Evolutionary conservation across 139 green algal genomes (phyloP), one percentile per base, ranked within the genome.

Genomic region (Chlamydomonas urium): DNA sequence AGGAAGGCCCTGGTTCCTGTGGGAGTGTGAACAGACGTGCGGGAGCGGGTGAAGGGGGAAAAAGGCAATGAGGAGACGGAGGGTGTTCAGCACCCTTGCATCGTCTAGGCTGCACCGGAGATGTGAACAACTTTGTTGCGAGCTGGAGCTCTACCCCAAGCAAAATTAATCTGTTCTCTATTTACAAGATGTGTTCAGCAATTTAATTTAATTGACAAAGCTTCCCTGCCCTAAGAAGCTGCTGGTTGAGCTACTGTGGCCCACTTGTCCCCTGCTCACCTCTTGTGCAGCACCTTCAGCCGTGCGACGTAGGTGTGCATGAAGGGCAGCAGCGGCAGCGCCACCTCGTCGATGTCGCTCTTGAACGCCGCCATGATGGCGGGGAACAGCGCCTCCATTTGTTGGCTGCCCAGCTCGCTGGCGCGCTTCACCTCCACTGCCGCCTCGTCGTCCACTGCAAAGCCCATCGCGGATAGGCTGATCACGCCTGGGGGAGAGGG

Each of bases 241-340:
- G n/a, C n/a, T n/a, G n/a, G n/a, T n/a, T n/a, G n/a, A n/a, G n/a
- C n/a, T n/a, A n/a, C n/a, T n/a, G n/a, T n/a, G n/a, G n/a, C n/a
- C n/a, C n/a, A n/a, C n/a, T n/a, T n/a, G n/a, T n/a, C n/a, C 28
- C n/a, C n/a, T n/a, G n/a, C n/a, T 33, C 68, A 80, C 53, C 82
- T 60, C 53, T 90, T 89, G 24, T 82, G 71, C 38, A 86, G 74
- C 47, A 79, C 65, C 35, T 86, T 84, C 38, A 96, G 63, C 19
- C 87, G 73, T 33, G 75, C 74, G 3, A 92, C 76, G 68, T 92
- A 96, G 2, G 83, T 73, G 5, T 74, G 70, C 60, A 97, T 83
- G 82, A 96, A 96, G 17, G 88, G 82, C 34, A 93, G 60, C 42
- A 93, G 74, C 21, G 87, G 79, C 57, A 88, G 75, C 3, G 75